phyloP scores from a whole-genome alignment of 805 yeast species.

The Teunomyces barrocoloradensis region DNA sequence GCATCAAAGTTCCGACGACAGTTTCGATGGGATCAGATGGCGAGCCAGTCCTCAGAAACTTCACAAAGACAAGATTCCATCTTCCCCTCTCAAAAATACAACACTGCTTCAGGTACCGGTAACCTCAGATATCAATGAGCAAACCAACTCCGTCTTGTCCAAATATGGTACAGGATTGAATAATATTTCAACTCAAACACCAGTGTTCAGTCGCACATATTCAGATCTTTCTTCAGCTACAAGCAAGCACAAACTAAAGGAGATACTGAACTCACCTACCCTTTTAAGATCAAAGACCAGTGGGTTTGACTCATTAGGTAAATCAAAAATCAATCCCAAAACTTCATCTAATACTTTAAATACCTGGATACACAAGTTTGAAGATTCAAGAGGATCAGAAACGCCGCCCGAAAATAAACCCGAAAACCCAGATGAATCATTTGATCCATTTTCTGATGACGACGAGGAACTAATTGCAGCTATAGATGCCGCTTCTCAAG shows the following conservation, averaged over 20 bases:
- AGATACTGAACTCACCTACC: slow-evolving; percentile 27
- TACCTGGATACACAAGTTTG: slow-evolving; percentile 33
- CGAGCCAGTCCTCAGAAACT: slow-evolving; percentile 13
- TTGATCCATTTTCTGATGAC: slow-evolving; percentile 32
- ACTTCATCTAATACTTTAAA: slow-evolving; percentile 8
- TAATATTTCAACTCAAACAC: slow-evolving; percentile 29
- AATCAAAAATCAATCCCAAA: slow-evolving; percentile 1
- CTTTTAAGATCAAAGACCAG: slow-evolving; percentile 38
- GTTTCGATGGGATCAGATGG: slow-evolving; percentile 42
- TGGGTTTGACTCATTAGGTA: slow-evolving; percentile 20
- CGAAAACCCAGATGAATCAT: slow-evolving; percentile 9
- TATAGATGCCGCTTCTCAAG: slow-evolving; percentile 1
- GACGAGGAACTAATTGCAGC: slow-evolving; percentile 19
- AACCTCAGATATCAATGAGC: slow-evolving; percentile 25
- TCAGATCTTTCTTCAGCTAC: slow-evolving; percentile 25
- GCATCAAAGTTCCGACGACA: slow-evolving; percentile 30
- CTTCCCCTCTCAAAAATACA: slow-evolving; percentile 9
- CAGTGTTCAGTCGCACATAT: slow-evolving; percentile 31
- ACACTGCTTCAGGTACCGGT: slow-evolving; percentile 1
- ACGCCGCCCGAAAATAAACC: neutral
- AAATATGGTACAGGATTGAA: slow-evolving; percentile 43
- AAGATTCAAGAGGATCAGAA: slow-evolving; percentile 6
- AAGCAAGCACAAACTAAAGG: slow-evolving; percentile 13
- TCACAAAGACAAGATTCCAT: slow-evolving; percentile 8
- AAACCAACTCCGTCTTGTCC: slow-evolving; percentile 35